Percentiles rank a stretch among this genome's conserved stretches.
Evolutionary conservation across 768 basidiomycete species (phyloP).

Genomic region (Lactarius psammicola): DNA sequence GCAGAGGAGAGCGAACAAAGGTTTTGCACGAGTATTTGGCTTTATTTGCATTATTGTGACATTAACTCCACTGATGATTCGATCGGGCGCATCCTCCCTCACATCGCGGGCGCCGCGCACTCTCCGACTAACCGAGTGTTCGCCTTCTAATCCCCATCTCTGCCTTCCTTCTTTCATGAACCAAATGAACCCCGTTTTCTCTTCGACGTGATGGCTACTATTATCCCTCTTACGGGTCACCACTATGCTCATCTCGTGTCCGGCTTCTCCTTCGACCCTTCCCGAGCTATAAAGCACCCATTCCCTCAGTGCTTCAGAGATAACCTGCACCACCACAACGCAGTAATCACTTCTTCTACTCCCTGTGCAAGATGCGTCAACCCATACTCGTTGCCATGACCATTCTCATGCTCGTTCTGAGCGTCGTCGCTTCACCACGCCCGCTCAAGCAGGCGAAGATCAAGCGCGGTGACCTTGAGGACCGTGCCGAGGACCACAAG

Average conservation of each 20-base stretch:
- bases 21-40: not conserved
- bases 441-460: constrained; percentile 34
- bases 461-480: constrained; percentile 29
- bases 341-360: not conserved
- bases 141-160: constrained; percentile 18
- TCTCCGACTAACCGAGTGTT: not conserved
- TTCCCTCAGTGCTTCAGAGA: not conserved
- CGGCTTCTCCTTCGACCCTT: not conserved
- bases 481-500: not conserved
- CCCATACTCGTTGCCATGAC: constrained; percentile 5
- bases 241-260: not conserved
- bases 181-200: not conserved
- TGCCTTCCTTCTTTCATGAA: not conserved
- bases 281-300: constrained; percentile 3
- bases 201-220: not conserved
- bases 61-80: not conserved
- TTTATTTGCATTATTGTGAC: not conserved
- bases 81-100: too few species aligned
- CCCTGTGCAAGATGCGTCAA: constrained; percentile 6
- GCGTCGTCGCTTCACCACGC: constrained; percentile 20
- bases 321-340: not conserved
- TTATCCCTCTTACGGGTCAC: not conserved
- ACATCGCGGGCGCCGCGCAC: not conserved
- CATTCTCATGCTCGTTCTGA: constrained; percentile 18
- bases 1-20: not conserved